Base-by-base conservation (phyloP, 2,329 filamentous ascomycete genomes). In the Neonectria coccinea region DNA sequence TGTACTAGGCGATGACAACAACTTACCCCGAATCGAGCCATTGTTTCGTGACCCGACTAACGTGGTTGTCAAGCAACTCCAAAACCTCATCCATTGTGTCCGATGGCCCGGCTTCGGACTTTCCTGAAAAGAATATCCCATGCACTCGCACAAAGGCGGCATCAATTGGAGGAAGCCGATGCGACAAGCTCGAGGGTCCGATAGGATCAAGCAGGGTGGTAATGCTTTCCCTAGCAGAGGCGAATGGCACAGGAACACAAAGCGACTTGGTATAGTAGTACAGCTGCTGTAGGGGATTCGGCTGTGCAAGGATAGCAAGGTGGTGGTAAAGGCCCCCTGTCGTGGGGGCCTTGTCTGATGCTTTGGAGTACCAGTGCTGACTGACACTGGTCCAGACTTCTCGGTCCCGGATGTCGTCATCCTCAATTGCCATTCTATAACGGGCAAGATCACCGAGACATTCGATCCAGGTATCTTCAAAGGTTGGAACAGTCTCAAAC, bases 391-490 rank as follows among this genome's bases (percentile, higher is more conserved):
- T 91, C 94, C 94, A 97, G 0, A 89, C 86, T 53, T 96, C 92
- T 1, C 91, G 83, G 62, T 94, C 91, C 3, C 86, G 79, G 16
- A 91, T 83, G 67, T 95, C 90, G 29, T 91, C 87, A 51, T 96
- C 91, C 76, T 97, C 93, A 50, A 97, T 93, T 0, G 93, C 93
- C 93, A 97, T 97, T 1, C 84, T 76, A 56, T 96, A 97, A 20
- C 94, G 84, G 0, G 90, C 91, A 0, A 97, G 78, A 74, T 97
- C 94, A 0, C 94, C 94, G 0, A 97, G 81, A 62, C 93, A 97
- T 71, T 97, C 94, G n/a, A 97, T 92, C 94, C 94, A 97, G 0
- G 92, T 97, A 62, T 95, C 91, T 58, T 91, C 86, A 70, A 96
- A 97, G 0, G 86, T 84, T 0, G 91, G 89, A 0, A 97, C 92